Evolutionary conservation across 169 alveolate species (phyloP).

Genomic region (Cryptosporidium parvum): DNA sequence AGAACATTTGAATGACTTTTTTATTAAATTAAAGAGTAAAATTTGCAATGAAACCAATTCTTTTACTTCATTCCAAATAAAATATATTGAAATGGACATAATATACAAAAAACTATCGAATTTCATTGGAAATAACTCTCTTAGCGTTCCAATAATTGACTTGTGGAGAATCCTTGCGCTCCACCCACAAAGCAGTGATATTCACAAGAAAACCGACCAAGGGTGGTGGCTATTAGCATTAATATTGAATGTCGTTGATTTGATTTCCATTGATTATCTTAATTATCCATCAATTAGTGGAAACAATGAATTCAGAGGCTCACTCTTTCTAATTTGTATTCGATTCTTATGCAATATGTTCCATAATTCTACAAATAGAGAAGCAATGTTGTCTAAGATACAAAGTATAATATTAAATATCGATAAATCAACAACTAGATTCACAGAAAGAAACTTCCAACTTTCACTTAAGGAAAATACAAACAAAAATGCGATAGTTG

Average conservation of each 20-base stretch:
- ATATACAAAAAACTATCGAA: slow-evolving; percentile 31
- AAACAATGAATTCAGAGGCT: not conserved
- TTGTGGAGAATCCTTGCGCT: slow-evolving; percentile 73
- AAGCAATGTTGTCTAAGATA: slow-evolving; percentile 23
- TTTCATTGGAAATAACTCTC: slow-evolving; percentile 1
- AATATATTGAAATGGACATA: slow-evolving; percentile 50
- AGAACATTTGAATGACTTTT: slow-evolving; percentile 24
- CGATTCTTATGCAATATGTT: slow-evolving; percentile 50
- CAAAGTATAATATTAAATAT: not conserved
- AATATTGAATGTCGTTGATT: slow-evolving; percentile 21
- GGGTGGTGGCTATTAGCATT: slow-evolving; percentile 70
- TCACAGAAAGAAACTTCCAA: not conserved
- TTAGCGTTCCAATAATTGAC: slow-evolving; percentile 35
- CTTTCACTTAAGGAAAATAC: slow-evolving; percentile 20
- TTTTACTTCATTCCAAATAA: not conserved
- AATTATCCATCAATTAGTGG: not conserved
- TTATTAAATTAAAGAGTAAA: slow-evolving; percentile 17
- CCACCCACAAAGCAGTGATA: slow-evolving; percentile 74
- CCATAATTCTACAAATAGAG: slow-evolving; percentile 49
- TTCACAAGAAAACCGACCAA: slow-evolving; percentile 63
- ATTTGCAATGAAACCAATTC: too few relatives aligned
- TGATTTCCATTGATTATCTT: slow-evolving; percentile 8
- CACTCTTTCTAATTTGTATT: slow-evolving; percentile 21
- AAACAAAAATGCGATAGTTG: slow-evolving; percentile 20
- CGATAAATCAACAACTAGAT: not conserved